Evolutionary conservation across 257 asterid genomes (phyloP), one percentile per base, ranked within the genome.

Genomic region (Solanum virginianum): DNA sequence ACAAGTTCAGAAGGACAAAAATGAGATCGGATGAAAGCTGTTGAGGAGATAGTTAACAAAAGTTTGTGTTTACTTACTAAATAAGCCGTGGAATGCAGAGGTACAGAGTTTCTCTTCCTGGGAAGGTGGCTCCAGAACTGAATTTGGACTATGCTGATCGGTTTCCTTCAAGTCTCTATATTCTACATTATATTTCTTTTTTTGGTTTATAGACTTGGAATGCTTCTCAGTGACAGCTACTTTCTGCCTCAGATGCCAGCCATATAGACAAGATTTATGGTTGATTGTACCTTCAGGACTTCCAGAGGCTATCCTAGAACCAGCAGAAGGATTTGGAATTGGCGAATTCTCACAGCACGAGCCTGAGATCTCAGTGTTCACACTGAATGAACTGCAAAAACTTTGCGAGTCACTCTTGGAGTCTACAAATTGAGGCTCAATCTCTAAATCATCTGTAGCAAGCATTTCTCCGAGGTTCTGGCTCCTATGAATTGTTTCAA

Each of bases 101-200:
- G 80, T 24, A 72, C 81, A 82, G 55, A 71, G 57, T 51, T 65
- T 81, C 81, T 87, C 91, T 83, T 74, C 81, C 84, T 84, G 82
- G 24, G 81, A 88, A 55, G 80, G 84, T 85, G 91, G 89, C 70
- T 93, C 94, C 83, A 93, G 86, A 84, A 93, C 94, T 26, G 97
- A 94, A 90, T 86, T 87, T 65, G 97, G 98, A 88, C 98, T 92
- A 26, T 41, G 83, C 82, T 91, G 93, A 88, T 85, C 72, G 85
- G 85, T 87, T 86, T 87, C 94, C 86, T 90, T 90, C 84, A 66
- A 85, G 72, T 65, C 51, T 72, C 84, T 62, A 82, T 80, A 59
- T 82, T 88, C 90, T 80, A 75, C 12, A 57, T 81, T 29, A 18
- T 87, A 86, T 69, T 84, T 84, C 49, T 74, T 45, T 14, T 56